Conservation (phyloP, 306 rosid species). For the Neltuma alba region DNA sequence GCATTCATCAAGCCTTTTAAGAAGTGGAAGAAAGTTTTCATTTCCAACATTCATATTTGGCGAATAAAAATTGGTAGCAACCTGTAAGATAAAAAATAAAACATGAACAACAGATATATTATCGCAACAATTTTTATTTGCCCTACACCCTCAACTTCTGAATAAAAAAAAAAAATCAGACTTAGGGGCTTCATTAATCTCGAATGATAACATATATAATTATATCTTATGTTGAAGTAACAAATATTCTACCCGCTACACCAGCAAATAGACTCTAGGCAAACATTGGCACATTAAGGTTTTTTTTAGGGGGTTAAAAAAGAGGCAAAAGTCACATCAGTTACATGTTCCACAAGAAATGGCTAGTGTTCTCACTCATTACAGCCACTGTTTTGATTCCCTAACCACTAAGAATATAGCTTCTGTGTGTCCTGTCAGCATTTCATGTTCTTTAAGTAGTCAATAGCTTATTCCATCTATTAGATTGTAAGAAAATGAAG, state of each 20-base stretch:
- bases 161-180: constrained; percentile 24
- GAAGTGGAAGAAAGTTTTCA: constrained; percentile 86
- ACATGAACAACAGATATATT: constrained; percentile 22
- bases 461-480: constrained; percentile 24
- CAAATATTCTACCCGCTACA: background rate
- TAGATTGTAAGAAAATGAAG: background rate
- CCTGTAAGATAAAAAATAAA: constrained; percentile 58
- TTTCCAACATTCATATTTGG: constrained; percentile 90
- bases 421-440: constrained; percentile 24
- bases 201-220: constrained; percentile 9
- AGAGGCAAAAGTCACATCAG: background rate
- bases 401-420: constrained; percentile 14
- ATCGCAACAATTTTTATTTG: constrained; percentile 14
- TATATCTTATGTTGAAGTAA: constrained; percentile 21
- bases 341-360: constrained; percentile 30
- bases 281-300: background rate
- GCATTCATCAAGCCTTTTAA: constrained; percentile 96
- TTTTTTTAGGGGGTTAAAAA: no score
- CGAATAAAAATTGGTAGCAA: constrained; percentile 84
- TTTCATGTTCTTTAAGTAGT: constrained; percentile 23
- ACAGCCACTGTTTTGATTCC: constrained; percentile 19
- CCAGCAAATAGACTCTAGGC: constrained; percentile 15
- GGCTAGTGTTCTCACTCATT: constrained; percentile 21
- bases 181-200: background rate
- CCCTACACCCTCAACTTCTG: constrained; percentile 15